Evolutionary conservation across 1,284 basidiomycete genomes (phyloP), one percentile per base, ranked within the genome.

Genomic region (Schizophyllum commune): DNA sequence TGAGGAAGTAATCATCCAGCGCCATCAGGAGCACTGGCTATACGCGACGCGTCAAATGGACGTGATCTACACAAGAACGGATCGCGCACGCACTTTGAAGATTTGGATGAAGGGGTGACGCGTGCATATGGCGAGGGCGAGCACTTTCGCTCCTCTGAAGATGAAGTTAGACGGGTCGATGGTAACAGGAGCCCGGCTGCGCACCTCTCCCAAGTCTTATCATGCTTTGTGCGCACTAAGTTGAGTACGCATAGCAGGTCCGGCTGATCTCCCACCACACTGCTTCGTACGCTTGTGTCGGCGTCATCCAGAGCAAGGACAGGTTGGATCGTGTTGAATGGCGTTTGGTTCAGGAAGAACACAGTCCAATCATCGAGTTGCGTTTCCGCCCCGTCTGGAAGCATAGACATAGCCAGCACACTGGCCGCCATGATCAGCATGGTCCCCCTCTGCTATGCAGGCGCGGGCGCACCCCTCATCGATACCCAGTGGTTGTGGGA

Each of bases 291-390:
- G n/a, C n/a, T 19, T 6, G 52, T 19, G 17, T 22, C 83, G 32
- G 83, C 79, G 0, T 80, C 83, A 64, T 90, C 88, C 64, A 90
- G 74, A 0, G 89, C 85, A 53, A 94, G 80, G n/a, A 92, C 83
- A 5, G 92, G 90, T 4, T 86, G 85, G 66, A 96, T 91, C 9
- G 87, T 89, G 69, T 94, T 93, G 73, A 89, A 91, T 0, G 86
- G 81, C 0, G 91, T 93, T 75, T 97, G 95, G 70, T 97, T 97
- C 58, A 98, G 84, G 73, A 97, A 98, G 81, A 99, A 98, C 60
- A 98, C 87, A 4, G 96, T 99, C 96, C 96, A 99, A 73, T 99
- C 96, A 73, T 97, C 94, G 17, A 89, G 78, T 65, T 96, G 89
- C 58, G 91, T 85, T 73, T 99, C 97, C 13, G 95, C 95, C 13